Conservation (phyloP, 331 rosid species). For the Rosa hybrid region DNA sequence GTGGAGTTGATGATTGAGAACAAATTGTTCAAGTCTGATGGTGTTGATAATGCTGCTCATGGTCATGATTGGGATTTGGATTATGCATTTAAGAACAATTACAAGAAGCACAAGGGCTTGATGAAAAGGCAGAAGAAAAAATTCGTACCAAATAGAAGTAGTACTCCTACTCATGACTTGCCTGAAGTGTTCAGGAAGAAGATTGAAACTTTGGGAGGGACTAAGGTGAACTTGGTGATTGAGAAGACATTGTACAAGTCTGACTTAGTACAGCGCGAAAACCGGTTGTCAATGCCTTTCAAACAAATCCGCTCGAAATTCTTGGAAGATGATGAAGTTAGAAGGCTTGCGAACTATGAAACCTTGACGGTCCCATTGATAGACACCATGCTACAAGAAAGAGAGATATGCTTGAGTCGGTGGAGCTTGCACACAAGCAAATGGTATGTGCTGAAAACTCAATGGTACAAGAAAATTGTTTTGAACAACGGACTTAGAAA, state of each 20-base stretch:
- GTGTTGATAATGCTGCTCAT: background rate
- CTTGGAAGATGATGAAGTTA: constrained; percentile 1
- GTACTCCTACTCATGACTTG: background rate
- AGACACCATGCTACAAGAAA: background rate
- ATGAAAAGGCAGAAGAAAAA: background rate
- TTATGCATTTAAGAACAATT: background rate
- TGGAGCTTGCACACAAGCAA: background rate
- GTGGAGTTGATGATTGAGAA: background rate
- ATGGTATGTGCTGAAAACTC: constrained; percentile 8
- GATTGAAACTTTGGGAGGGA: constrained; percentile 10
- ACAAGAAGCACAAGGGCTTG: background rate
- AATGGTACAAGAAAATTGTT: background rate
- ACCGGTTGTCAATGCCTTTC: constrained; percentile 12
- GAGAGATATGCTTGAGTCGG: background rate
- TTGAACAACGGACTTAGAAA: background rate
- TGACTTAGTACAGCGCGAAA: background rate
- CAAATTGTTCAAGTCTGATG: background rate
- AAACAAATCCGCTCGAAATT: background rate
- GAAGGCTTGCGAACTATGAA: background rate
- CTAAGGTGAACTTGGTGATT: background rate
- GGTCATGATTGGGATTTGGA: background rate
- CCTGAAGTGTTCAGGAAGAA: constrained; percentile 1
- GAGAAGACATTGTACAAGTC: background rate
- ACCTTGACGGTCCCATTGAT: background rate
- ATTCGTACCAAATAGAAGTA: background rate